These are phyloP conservation scores for Curvularia spicifera DNA, from an alignment of 2,329 filamentous ascomycete genomes.

Conservation along the genomic window DNA sequence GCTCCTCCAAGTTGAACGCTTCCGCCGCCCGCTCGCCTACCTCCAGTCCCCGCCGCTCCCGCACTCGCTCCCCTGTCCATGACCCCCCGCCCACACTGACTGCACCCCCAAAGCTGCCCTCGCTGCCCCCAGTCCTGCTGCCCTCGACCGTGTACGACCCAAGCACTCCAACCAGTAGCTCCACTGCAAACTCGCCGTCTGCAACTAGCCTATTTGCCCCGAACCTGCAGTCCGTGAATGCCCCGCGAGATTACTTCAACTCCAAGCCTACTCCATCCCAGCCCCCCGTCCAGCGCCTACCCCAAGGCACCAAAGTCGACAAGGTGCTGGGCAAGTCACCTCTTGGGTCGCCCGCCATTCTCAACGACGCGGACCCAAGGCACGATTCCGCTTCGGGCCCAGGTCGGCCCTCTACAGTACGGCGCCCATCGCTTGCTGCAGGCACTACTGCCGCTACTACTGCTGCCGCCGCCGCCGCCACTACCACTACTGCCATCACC, in stretches of 20 bases:
- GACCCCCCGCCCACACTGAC: conserved; percentile 41
- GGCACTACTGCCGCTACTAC: not conserved
- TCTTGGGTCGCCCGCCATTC: conserved; percentile 45
- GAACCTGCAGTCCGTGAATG: conserved; percentile 29
- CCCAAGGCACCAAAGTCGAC: conserved; percentile 42
- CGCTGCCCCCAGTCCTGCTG: conserved; percentile 39
- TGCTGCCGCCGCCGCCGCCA: not conserved
- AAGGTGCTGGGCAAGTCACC: conserved; percentile 41
- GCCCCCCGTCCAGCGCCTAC: conserved; percentile 29
- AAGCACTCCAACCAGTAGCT: conserved; percentile 41
- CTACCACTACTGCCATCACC: not conserved
- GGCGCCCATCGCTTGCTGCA: conserved; percentile 27
- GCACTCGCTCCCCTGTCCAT: conserved; percentile 45
- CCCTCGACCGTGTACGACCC: conserved; percentile 49
- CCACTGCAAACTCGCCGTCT: conserved; percentile 40
- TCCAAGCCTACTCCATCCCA: conserved; percentile 33
- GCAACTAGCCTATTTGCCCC: conserved; percentile 47
- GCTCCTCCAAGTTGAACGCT: conserved; percentile 29
- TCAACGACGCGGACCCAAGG: conserved; percentile 43
- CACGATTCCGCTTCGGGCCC: conserved; percentile 30
- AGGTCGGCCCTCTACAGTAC: conserved; percentile 30
- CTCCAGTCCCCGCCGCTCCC: too few species aligned
- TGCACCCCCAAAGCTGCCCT: conserved; percentile 42
- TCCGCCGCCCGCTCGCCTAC: conserved; percentile 39
- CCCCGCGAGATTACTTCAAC: conserved; percentile 51